These are phyloP conservation scores for Fusarium protoensiforme DNA, from an alignment of 2,329 filamentous ascomycete species.

Conservation along the genomic window DNA sequence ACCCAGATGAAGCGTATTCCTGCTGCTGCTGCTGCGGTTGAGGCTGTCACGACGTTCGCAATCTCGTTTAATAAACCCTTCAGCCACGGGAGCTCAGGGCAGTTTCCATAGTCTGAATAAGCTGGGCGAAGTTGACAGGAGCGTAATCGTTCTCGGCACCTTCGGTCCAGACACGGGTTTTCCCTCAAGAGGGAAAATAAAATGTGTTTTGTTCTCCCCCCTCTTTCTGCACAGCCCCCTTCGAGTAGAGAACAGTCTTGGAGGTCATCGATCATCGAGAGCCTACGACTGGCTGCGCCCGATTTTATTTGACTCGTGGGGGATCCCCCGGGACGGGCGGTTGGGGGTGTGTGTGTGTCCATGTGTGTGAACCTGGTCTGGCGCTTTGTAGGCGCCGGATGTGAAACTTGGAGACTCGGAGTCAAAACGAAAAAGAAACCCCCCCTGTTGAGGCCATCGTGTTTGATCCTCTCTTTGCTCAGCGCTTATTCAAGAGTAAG, in stretches of 20 bases:
- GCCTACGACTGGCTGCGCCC: constrained; percentile 26
- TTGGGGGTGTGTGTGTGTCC: too few species aligned
- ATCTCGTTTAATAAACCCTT: constrained; percentile 1
- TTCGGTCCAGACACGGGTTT: constrained; percentile 9
- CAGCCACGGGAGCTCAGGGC: neutral
- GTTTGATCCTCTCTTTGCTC: neutral
- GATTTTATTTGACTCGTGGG: constrained; percentile 14
- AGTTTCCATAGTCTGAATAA: constrained; percentile 6
- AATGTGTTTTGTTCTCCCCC: neutral
- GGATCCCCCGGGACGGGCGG: constrained; percentile 15
- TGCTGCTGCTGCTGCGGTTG: constrained; percentile 7
- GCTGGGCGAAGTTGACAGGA: neutral
- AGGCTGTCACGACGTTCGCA: neutral
- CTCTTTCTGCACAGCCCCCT: constrained; percentile 30
- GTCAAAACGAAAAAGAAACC: neutral
- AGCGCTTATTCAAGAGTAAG: neutral
- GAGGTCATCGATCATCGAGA: constrained; percentile 19
- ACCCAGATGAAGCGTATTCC: neutral
- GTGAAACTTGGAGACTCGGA: neutral
- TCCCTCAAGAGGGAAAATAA: neutral
- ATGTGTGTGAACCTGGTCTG: neutral
- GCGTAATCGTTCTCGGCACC: constrained; percentile 15
- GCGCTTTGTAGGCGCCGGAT: neutral
- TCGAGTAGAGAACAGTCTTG: neutral
- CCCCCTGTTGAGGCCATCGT: neutral